A percentile compares a stretch with the other conserved stretches of the same genome.
phyloP scores from a whole-genome alignment of 2,329 filamentous ascomycete species.

The Pseudocercospora crystallina region DNA sequence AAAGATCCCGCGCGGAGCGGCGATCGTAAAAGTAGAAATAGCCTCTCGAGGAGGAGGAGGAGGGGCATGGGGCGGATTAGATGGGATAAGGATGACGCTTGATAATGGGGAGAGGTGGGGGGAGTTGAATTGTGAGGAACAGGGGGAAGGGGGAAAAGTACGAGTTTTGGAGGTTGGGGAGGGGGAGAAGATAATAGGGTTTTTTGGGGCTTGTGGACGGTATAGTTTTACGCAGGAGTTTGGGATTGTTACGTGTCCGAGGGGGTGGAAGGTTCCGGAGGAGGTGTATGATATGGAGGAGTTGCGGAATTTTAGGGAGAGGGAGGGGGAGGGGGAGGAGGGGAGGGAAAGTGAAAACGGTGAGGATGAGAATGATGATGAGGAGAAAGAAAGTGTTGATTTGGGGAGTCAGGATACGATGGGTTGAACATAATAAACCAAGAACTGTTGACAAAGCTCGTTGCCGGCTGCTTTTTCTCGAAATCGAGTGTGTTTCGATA shows the following conservation, averaged over 20 bases:
- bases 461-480: too few relatives aligned
- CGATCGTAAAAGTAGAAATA: conserved; percentile 37
- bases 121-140: conserved; percentile 22
- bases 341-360: too few relatives aligned
- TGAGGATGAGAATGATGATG: too few relatives aligned
- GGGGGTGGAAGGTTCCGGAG: conserved; percentile 41
- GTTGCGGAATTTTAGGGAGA: conserved; percentile 37
- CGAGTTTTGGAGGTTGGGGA: conserved; percentile 32
- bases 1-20: conserved; percentile 29
- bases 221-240: conserved; percentile 40
- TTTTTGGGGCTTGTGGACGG: conserved; percentile 43
- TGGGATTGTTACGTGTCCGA: conserved; percentile 50
- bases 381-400: too few relatives aligned
- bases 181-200: conserved; percentile 47
- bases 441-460: too few relatives aligned
- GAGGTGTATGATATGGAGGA: conserved; percentile 45
- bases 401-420: too few relatives aligned
- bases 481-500: too few relatives aligned
- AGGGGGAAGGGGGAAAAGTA: conserved; percentile 11
- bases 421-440: too few relatives aligned
- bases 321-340: too few relatives aligned
- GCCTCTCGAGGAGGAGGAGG: conserved; percentile 12
- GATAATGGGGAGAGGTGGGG: conserved; percentile 34
- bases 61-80: conserved; percentile 17
- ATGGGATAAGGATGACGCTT: conserved; percentile 35